Evolutionary conservation across 345 rosid genomes (phyloP).

Genomic region (Microthlaspi erraticum): DNA sequence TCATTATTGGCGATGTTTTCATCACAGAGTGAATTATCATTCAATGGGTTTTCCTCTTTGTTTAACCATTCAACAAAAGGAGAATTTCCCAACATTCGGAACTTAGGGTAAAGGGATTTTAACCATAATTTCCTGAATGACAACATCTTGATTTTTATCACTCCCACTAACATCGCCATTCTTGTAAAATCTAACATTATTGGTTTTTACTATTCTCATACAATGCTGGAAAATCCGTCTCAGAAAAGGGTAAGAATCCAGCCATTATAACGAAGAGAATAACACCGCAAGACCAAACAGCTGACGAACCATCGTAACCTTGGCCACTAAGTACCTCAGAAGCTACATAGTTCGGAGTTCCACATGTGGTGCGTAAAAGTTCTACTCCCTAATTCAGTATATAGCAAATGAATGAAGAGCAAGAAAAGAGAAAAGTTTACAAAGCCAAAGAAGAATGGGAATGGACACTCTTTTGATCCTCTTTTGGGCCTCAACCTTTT

Average conservation of each 20-base stretch:
- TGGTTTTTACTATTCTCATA: background rate
- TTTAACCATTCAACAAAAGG: no score
- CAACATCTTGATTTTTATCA: no score
- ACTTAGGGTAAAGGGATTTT: background rate
- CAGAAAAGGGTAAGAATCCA: constrained; percentile 85
- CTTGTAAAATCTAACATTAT: no score
- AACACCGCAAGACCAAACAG: constrained; percentile 97
- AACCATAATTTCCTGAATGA: background rate
- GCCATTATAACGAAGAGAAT: constrained; percentile 87
- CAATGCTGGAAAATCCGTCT: constrained; percentile 74
- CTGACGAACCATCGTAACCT: constrained; percentile 91
- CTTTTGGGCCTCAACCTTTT: no score
- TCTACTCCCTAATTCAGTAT: constrained; percentile 74
- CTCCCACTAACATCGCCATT: no score
- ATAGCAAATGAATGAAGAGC: constrained; percentile 41
- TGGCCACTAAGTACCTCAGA: constrained; percentile 76
- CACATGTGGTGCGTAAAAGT: constrained; percentile 90
- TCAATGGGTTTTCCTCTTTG: no score
- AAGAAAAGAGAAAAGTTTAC: background rate
- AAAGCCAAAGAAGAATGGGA: background rate
- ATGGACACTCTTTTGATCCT: no score
- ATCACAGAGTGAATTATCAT: no score
- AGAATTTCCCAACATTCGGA: background rate
- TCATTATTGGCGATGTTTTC: no score
- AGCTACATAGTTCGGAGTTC: constrained; percentile 97